These are phyloP conservation scores for Chaetomiaceae sp. DNA, from an alignment of 2,329 filamentous ascomycete species.

Conservation along the genomic window DNA sequence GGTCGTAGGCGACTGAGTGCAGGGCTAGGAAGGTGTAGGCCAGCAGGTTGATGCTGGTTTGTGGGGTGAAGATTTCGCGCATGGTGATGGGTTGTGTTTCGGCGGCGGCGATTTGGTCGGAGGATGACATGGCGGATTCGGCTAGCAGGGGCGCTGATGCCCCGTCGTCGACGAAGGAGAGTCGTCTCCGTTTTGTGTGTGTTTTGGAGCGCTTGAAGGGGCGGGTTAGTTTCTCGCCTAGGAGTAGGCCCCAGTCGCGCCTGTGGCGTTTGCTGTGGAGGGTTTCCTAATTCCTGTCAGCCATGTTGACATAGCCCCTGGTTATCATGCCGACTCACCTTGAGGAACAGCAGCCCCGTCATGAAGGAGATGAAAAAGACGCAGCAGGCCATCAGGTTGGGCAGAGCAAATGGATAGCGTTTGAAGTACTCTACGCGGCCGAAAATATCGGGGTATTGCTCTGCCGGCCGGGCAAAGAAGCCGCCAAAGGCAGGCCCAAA, in stretches of 20 bases:
- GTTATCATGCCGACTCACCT: conserved; percentile 39
- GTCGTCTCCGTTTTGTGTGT: conserved; percentile 35
- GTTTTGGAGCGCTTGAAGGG: conserved; percentile 28
- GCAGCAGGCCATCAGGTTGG: conserved; percentile 71
- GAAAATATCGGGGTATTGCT: conserved; percentile 69
- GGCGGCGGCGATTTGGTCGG: conserved; percentile 29
- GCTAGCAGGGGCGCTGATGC: conserved; percentile 53
- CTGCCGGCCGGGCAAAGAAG: conserved; percentile 74
- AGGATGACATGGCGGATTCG: conserved; percentile 25
- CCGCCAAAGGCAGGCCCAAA: conserved; percentile 87
- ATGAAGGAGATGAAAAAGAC: conserved; percentile 76
- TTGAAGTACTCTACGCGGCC: conserved; percentile 64
- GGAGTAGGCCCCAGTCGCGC: conserved; percentile 68
- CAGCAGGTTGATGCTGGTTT: conserved; percentile 45
- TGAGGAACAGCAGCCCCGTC: conserved; percentile 72
- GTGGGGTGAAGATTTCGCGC: conserved; percentile 29
- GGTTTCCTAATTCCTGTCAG: conserved; percentile 58
- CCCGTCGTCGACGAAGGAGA: conserved; percentile 52
- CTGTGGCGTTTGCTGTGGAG: conserved; percentile 64
- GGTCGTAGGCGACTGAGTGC: conserved; percentile 81
- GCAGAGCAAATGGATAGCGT: conserved; percentile 75
- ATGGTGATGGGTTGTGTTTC: conserved; percentile 18
- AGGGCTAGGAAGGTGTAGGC: conserved; percentile 78
- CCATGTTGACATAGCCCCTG: conserved; percentile 1
- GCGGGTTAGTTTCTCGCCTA: conserved; percentile 62